Evolutionary conservation across 148 eudicot genomes (phyloP), one percentile per base, ranked within the genome.

Genomic region (Salicornia ramosissima): DNA sequence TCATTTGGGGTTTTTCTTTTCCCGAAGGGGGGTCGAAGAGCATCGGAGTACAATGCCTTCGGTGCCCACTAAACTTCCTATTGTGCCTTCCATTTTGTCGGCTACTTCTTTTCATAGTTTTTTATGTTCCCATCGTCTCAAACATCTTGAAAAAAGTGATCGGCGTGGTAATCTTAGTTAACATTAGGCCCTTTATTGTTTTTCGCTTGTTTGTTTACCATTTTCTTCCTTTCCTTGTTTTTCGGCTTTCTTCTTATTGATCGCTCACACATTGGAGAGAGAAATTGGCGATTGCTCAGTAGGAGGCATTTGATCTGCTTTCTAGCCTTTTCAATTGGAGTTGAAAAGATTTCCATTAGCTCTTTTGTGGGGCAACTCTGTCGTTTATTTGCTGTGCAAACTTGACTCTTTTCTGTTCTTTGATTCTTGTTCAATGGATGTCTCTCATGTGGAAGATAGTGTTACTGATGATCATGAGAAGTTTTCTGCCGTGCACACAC

Each of bases 161-260:
- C 88, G 97, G 71, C 96, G 92, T 83, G 90, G 92, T 86, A 89
- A 89, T 87, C 88, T 87, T 88, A 88, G 92, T 86, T 87, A 87
- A 86, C 84, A 66, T 68, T 85, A 68, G 40, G 50, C 24, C 64
- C 64, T 7, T 7, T 63, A 39, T 26, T 57, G 64, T 29, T 14
- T 18, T 29, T 40, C 67, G 15, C 30, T 42, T 9, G 10, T 43
- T 34, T 68, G 31, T 61, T 40, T 64, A 65, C 47, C 57, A 56
- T 51, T 5, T 56, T 73, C 33, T 72, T 66, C 30, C 58, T 54
- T 55, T 73, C 64, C n/a, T 39, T 64, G 69, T 64, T 33, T 72
- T 53, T 72, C 3, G 64, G 43, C 46, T 73, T 73, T 45, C 64
- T 53, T 51, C 31, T 72, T 50, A 40, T 18, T 70, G 36, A 49